phyloP scores from a whole-genome alignment of 2,329 filamentous ascomycete genomes.

The Tolypocladium guangdongense region DNA sequence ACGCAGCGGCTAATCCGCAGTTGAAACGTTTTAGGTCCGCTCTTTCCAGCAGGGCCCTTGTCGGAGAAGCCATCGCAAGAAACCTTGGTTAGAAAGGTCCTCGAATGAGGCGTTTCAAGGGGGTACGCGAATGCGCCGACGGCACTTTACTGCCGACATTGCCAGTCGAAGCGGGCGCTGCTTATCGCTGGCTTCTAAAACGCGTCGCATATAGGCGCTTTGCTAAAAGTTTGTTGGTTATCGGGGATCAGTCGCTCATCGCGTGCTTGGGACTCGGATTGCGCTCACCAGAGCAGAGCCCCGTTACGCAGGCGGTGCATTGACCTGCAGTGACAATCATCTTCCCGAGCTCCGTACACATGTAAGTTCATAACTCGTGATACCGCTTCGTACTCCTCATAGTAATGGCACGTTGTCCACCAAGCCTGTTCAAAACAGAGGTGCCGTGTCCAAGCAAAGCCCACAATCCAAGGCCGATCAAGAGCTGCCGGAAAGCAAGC shows the following conservation, averaged over 20 bases:
- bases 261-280: background rate
- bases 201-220: background rate
- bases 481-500: conserved; percentile 5
- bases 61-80: background rate
- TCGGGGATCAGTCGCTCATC: background rate
- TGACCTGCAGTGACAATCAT: background rate
- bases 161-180: background rate
- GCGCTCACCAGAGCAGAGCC: background rate
- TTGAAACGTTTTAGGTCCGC: background rate
- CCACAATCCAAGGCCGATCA: background rate
- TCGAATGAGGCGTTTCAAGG: background rate
- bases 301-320: background rate
- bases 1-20: background rate
- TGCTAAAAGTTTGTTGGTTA: background rate
- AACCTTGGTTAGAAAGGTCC: background rate
- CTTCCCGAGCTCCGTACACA: background rate
- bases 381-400: background rate
- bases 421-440: background rate
- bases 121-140: background rate
- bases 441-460: background rate
- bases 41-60: background rate
- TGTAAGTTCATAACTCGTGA: background rate
- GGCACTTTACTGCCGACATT: background rate
- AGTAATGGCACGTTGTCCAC: background rate
- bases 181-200: background rate